phyloP scores from a whole-genome alignment of 306 rosid genomes.

The Lathyrus oleraceus region DNA sequence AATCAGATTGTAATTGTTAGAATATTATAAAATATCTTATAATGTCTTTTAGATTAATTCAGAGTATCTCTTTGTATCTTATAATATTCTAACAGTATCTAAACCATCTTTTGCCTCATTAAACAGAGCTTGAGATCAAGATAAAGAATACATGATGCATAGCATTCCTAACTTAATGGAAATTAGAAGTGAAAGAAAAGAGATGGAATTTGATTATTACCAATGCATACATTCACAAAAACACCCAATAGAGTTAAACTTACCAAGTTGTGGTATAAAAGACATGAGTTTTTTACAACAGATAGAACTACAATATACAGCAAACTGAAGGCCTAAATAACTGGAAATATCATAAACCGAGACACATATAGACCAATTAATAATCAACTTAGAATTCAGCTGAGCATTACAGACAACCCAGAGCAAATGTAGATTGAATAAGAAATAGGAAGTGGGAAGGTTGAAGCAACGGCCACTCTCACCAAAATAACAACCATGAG shows the following conservation, averaged over 20 bases:
- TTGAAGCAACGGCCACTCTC: conserved; percentile 2
- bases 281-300: background rate
- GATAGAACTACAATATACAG: background rate
- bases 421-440: background rate
- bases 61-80: too few relatives aligned
- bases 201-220: background rate
- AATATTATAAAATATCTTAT: too few relatives aligned
- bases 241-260: background rate
- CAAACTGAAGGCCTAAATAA: background rate
- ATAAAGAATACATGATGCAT: conserved; percentile 22
- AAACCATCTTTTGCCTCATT: conserved; percentile 13
- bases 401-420: background rate
- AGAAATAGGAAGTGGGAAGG: background rate
- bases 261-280: background rate
- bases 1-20: conserved; percentile 7
- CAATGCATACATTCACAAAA: background rate
- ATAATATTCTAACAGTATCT: background rate
- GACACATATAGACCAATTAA: background rate
- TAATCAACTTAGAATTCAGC: background rate
- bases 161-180: conserved; percentile 15
- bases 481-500: background rate
- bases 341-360: background rate
- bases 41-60: too few relatives aligned
- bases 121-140: conserved; percentile 4
- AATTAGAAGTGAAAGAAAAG: conserved; percentile 17